These are phyloP conservation scores for Cryphonectria carpinicola DNA, from an alignment of 2,329 filamentous ascomycete species.

Conservation along the genomic window DNA sequence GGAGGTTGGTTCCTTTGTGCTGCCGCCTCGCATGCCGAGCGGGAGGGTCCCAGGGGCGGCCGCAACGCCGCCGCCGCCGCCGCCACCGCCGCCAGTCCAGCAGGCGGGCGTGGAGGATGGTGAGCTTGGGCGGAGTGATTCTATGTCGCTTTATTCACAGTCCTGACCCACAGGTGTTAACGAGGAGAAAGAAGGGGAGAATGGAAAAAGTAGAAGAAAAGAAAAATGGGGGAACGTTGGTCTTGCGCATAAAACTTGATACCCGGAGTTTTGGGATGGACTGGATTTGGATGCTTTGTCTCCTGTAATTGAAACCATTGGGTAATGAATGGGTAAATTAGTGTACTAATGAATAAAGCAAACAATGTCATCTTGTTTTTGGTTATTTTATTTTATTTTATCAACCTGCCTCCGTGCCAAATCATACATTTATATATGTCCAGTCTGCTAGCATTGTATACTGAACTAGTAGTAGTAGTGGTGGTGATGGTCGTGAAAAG, in stretches of 20 bases:
- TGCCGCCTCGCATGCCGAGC: constrained; percentile 28
- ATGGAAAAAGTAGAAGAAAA: no score
- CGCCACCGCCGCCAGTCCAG: no score
- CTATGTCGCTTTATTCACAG: constrained; percentile 28
- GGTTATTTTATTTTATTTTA: background rate
- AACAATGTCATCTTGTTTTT: background rate
- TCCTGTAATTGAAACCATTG: background rate
- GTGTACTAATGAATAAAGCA: background rate
- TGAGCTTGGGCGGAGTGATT: constrained; percentile 14
- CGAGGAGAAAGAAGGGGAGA: background rate
- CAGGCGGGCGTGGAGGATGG: background rate
- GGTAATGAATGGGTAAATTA: background rate
- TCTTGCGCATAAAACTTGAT: constrained; percentile 12
- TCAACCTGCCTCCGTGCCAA: background rate
- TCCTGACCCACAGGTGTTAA: background rate
- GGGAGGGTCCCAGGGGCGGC: constrained; percentile 7
- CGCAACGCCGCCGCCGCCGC: no score
- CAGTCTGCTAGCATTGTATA: constrained; percentile 10
- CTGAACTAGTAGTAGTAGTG: background rate
- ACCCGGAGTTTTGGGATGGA: constrained; percentile 21
- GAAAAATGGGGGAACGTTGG: background rate
- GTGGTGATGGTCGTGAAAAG: background rate
- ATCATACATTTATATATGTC: background rate
- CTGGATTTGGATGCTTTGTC: background rate
- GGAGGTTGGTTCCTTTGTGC: constrained; percentile 24